Evolutionary conservation across 1,284 basidiomycete genomes (phyloP), one percentile per base, ranked within the genome.

Genomic region (Melampsora americana): DNA sequence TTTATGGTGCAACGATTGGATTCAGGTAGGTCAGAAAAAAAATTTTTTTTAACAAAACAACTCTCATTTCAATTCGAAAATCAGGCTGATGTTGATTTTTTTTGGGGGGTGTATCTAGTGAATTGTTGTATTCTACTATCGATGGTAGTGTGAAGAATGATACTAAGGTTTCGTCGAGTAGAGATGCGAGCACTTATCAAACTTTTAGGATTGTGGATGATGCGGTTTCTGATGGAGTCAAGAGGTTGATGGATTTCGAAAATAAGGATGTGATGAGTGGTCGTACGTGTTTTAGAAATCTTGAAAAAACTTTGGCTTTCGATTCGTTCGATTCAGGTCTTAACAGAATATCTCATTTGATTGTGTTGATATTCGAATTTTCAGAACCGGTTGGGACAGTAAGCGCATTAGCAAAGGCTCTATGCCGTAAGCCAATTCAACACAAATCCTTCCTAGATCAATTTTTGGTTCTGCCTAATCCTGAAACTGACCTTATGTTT

Each of bases 1-100:
- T 98, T 61, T 96, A 94, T 82, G 95, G 89, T 7, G 93, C 93
- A 6, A 87, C 92, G 77, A 90, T 90, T 2, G 89, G 89, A 5
- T 90, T 90, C 81, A 91, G 89, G 89, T 90, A 46, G 77, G 50
- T 42, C 44, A 23, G 26, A 48, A 11, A 44, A 61, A 30, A 14
- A 42, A 50, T n/a, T n/a, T n/a, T n/a, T n/a, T n/a, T n/a, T n/a
- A n/a, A n/a, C n/a, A n/a, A n/a, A n/a, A n/a, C n/a, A n/a, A n/a
- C n/a, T n/a, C n/a, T n/a, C n/a, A n/a, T n/a, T n/a, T n/a, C n/a
- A n/a, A n/a, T n/a, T n/a, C n/a, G n/a, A n/a, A n/a, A n/a, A n/a
- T n/a, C n/a, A n/a, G n/a, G n/a, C n/a, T n/a, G n/a, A n/a, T n/a
- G n/a, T 75, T 11, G 44, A 44, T 61, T 12, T 28, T 18, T 68